Evolutionary conservation across 768 basidiomycete genomes (phyloP), one percentile per base, ranked within the genome.

Genomic region (Daedaleopsis sinensis): DNA sequence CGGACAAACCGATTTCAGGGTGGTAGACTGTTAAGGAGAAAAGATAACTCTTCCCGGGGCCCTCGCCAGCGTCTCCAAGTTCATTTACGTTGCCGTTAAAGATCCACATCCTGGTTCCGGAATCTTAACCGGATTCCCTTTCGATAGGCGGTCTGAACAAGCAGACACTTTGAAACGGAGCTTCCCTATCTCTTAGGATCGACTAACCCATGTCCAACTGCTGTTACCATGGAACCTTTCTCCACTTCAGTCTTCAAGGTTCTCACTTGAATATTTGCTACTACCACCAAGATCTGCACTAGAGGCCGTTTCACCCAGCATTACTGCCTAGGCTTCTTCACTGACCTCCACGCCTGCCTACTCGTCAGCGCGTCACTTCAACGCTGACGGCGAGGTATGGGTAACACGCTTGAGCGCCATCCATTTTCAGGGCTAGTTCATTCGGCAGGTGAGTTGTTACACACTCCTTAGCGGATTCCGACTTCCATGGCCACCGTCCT

Each of bases 371-470:
- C 83, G 72, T 88, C 84, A 83, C 81, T 83, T 78, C 74, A 84
- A 85, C 84, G 78, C 83, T 81, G 82, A 87, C 82, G 85, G 88
- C 79, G 85, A 86, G 84, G 88, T 89, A 84, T 89, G 85, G 88
- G 88, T 88, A 85, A 83, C 82, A 87, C 84, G 82, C 86, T 89
- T 88, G 82, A 90, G 88, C 87, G 87, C 88, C 88, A 89, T 89
- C 88, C 87, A 89, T 89, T 89, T 89, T 89, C 85, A 89, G 86
- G 88, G 88, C 87, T 87, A 89, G 87, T 89, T 88, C 84, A 87
- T 90, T 90, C 86, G 85, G 88, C 88, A 88, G 88, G 87, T 89
- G 86, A 89, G 87, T 89, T 88, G 86, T 88, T 87, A 87, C 86
- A 88, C 86, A 88, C 85, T 88, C 86, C 87, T 88, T 88, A 88